These are phyloP conservation scores for Trichoderma aggressivum DNA, from an alignment of 2,329 filamentous ascomycete genomes.

Conservation along the genomic window DNA sequence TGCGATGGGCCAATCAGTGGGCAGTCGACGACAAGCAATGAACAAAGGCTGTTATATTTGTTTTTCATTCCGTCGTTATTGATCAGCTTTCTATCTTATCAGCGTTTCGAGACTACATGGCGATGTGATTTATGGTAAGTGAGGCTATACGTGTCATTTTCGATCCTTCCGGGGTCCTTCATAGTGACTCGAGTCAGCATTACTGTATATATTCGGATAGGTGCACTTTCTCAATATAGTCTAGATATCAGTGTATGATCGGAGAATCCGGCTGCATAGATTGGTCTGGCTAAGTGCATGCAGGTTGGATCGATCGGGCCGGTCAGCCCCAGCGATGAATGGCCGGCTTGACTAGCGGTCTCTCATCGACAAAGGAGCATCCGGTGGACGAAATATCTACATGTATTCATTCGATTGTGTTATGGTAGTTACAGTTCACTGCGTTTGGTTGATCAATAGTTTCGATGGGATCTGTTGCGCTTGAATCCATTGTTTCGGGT, in stretches of 20 bases:
- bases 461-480: neutral
- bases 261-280: neutral
- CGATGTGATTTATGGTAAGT: accelerated
- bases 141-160: neutral
- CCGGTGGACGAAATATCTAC: neutral
- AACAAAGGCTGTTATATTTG: neutral
- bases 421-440: neutral
- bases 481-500: neutral
- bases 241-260: neutral
- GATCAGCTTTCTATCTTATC: neutral
- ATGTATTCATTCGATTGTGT: neutral
- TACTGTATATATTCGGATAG: neutral
- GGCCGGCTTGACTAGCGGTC: neutral
- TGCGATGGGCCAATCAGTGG: neutral
- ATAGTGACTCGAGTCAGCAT: neutral
- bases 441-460: neutral
- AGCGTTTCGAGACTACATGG: neutral
- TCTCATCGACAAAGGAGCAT: neutral
- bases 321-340: neutral
- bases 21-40: neutral
- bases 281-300: neutral
- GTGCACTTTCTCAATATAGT: neutral
- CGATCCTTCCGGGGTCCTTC: neutral
- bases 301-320: neutral
- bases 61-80: neutral